These are phyloP conservation scores for Didymellaceae sp. DNA, from an alignment of 2,329 filamentous ascomycete genomes.

Conservation along the genomic window DNA sequence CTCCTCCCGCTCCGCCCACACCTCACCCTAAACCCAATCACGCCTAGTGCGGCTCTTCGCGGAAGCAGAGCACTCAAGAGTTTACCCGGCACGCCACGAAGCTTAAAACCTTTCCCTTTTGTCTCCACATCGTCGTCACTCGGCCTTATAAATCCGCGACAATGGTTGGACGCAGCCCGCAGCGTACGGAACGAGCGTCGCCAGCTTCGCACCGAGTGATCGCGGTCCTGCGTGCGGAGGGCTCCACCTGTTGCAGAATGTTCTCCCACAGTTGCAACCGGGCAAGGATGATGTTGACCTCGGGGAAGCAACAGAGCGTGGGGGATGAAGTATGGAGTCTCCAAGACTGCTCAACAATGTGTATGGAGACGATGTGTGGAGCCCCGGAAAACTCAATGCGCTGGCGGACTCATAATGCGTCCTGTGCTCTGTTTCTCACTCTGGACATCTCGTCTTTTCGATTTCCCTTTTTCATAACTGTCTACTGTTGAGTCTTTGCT, in stretches of 20 bases:
- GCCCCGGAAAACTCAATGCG: conserved; percentile 17
- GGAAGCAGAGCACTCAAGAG: conserved; percentile 4
- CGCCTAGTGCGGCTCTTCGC: conserved; percentile 7
- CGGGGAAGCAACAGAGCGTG: conserved; percentile 5
- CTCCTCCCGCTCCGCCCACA: neutral
- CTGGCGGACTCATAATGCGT: conserved; percentile 17
- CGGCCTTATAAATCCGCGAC: neutral
- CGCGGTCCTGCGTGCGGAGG: conserved; percentile 9
- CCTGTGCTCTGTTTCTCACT: neutral
- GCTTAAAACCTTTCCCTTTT: conserved; percentile 16
- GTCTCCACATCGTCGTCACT: conserved; percentile 16
- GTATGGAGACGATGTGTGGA: conserved; percentile 15
- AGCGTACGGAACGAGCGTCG: conserved; percentile 4
- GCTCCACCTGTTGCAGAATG: conserved; percentile 10
- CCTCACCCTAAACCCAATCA: neutral
- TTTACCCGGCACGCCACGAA: conserved; percentile 19
- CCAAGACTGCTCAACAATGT: conserved; percentile 13
- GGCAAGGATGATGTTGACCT: neutral
- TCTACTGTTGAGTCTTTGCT: neutral
- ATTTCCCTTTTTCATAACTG: neutral
- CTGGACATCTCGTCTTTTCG: neutral
- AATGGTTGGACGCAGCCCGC: conserved; percentile 11
- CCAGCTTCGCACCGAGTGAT: conserved; percentile 6
- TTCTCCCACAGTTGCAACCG: conserved; percentile 16
- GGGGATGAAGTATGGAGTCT: conserved; percentile 16